Evolutionary conservation across 495 filamentous ascomycete genomes (phyloP).

Genomic region (Oidiodendron maius): DNA sequence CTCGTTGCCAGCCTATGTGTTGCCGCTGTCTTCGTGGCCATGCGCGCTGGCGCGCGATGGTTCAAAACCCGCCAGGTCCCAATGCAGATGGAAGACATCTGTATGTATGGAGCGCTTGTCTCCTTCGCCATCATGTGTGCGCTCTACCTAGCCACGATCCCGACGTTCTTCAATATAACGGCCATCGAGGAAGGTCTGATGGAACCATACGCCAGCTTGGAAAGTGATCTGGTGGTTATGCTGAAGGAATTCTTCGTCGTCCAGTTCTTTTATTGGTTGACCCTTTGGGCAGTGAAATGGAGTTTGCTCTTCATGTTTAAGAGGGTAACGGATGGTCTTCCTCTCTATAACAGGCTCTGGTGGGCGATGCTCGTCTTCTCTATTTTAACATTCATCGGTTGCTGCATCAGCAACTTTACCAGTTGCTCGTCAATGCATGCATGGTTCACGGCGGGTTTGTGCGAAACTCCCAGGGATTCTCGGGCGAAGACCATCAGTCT

Average conservation of each 20-base stretch:
- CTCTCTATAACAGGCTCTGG: conserved; percentile 28
- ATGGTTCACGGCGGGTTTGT: conserved; percentile 34
- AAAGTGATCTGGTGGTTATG: conserved; percentile 23
- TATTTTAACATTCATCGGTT: conserved; percentile 29
- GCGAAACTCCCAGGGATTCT: conserved; percentile 27
- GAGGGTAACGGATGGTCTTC: conserved; percentile 29
- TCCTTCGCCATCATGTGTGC: conserved; percentile 28
- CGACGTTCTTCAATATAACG: conserved; percentile 23
- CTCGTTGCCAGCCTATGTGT: conserved; percentile 14
- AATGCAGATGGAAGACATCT: conserved; percentile 27
- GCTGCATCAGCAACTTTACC: conserved; percentile 31
- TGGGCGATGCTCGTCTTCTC: conserved; percentile 32
- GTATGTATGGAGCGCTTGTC: conserved; percentile 24
- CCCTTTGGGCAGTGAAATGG: conserved; percentile 42
- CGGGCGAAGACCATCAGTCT: conserved; percentile 31
- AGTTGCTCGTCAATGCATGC: conserved; percentile 31
- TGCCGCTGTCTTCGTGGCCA: conserved; percentile 6
- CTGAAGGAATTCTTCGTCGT: conserved; percentile 36
- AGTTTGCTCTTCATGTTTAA: conserved; percentile 38
- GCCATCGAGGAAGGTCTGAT: conserved; percentile 12
- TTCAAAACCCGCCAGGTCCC: conserved; percentile 14
- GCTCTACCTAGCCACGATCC: conserved; percentile 31
- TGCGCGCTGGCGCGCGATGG: conserved; percentile 14
- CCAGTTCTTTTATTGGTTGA: conserved; percentile 37
- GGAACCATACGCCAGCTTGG: conserved; percentile 19